Percentiles rank a stretch among this genome's conserved stretches.
Conservation (phyloP, 169 alveolate genomes). For the Cryptosporidium meleagridis region DNA sequence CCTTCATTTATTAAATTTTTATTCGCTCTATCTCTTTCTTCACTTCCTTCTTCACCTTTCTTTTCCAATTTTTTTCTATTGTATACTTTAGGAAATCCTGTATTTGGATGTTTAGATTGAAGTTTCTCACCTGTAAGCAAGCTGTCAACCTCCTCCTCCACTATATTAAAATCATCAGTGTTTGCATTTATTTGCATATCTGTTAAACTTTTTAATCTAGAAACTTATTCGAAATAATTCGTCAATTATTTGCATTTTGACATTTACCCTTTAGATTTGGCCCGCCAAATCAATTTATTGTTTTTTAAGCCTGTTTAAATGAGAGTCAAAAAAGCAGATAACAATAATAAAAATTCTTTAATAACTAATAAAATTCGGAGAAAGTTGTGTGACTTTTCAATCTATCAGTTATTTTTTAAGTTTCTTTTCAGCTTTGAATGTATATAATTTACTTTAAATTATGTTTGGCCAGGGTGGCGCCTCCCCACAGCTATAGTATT, state of each 20-base stretch:
- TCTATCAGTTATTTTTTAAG: background rate
- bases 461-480: background rate
- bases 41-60: background rate
- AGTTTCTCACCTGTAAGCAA: background rate
- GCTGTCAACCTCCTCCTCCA: slow-evolving; percentile 10
- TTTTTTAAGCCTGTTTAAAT: background rate
- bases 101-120: slow-evolving; percentile 7
- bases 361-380: background rate
- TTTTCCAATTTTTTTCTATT: background rate
- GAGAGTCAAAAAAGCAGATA: background rate
- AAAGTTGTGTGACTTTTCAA: background rate
- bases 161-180: background rate
- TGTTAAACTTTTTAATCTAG: background rate
- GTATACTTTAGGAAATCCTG: slow-evolving; percentile 45
- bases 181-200: background rate
- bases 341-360: background rate
- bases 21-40: background rate
- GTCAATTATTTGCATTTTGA: background rate
- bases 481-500: background rate
- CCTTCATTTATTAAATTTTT: background rate
- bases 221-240: background rate
- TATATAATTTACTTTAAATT: background rate
- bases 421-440: background rate
- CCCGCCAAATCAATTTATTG: background rate
- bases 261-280: background rate